Base-by-base conservation (phyloP, 176 grass and related monocot species). In the Oryza longistaminata region DNA sequence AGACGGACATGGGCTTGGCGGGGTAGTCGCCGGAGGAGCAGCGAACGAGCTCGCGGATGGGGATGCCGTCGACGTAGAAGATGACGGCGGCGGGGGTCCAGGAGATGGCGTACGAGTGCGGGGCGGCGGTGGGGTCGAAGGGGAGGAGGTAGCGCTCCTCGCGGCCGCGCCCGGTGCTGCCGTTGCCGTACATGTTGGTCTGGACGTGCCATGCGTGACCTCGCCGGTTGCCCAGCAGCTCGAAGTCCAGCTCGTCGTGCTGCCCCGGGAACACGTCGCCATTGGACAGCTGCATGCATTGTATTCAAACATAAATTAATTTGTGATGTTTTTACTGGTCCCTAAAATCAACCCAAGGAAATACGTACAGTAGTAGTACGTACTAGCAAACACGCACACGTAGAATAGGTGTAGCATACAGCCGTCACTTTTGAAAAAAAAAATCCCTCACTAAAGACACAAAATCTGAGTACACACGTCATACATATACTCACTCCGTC, bases 171-270 rank as follows among this genome's bases (percentile, higher is more conserved):
- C 53, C 55, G 67, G 87, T 93, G 92, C 95, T 97, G 22, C 92
- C 95, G 48, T 95, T 95, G 45, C 95, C 95, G 74, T 91, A 97
- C 39, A 97, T 37, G 62, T 97, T 97, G 34, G 95, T 97, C 84
- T 97, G 95, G 0, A 94, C 52, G 64, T 79, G 88, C 95, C 95
- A 97, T 24, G 78, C 88, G 55, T 91, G 91, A 5, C 88, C 95
- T 4, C 55, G 90, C 0, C 86, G 77, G 77, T 93, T 94, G 71
- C 92, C 95, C 66, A 97, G 70, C 58, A 97, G 85, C 91, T 97
- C 95, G 22, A 95, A 95, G 75, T 97, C 95, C 76, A 97, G 70
- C 82, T 95, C 95, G 70, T 97, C 92, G 73, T 97, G 95, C 33
- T 82, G 93, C 39, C 67, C 72, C 2, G 88, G 86, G 73, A 87